phyloP scores from a whole-genome alignment of 257 asterid species.

The Linderniella brevidens region DNA sequence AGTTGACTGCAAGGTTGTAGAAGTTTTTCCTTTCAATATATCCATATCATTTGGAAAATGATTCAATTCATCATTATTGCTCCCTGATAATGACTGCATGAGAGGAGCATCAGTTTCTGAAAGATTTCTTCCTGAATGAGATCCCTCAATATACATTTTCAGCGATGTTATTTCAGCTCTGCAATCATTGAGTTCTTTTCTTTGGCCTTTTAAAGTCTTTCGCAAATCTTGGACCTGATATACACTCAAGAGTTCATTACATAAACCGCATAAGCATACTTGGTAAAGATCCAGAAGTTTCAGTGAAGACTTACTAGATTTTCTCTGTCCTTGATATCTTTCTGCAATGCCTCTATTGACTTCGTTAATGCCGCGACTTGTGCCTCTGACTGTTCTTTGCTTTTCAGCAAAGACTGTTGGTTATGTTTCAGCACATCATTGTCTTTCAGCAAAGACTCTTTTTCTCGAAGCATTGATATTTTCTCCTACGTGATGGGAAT shows the following conservation, averaged over 20 bases:
- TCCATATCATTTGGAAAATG: constrained; percentile 33
- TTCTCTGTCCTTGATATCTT: constrained; percentile 79
- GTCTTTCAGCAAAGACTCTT: constrained; percentile 53
- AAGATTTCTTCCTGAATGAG: constrained; percentile 34
- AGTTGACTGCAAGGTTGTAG: constrained; percentile 17
- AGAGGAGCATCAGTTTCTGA: constrained; percentile 5
- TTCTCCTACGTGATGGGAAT: constrained; percentile 43
- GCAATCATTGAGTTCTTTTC: constrained; percentile 71
- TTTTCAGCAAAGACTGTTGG: constrained; percentile 37
- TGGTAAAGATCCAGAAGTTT: not conserved
- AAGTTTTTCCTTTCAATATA: constrained; percentile 20
- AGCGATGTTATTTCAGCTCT: constrained; percentile 94
- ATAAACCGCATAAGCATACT: constrained; percentile 4
- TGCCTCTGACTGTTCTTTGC: constrained; percentile 54
- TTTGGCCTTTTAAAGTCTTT: constrained; percentile 52
- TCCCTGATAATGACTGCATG: too few relatives aligned
- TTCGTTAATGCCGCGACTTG: constrained; percentile 50
- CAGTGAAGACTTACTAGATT: constrained; percentile 24
- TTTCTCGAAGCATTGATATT: constrained; percentile 60
- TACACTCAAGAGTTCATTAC: constrained; percentile 8
- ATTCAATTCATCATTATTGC: constrained; percentile 19
- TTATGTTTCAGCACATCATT: constrained; percentile 50
- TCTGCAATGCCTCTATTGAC: constrained; percentile 75
- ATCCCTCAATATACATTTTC: constrained; percentile 71
- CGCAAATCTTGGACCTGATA: constrained; percentile 68